Conservation (phyloP, 306 rosid species). For the Pyrus pyrifolia region DNA sequence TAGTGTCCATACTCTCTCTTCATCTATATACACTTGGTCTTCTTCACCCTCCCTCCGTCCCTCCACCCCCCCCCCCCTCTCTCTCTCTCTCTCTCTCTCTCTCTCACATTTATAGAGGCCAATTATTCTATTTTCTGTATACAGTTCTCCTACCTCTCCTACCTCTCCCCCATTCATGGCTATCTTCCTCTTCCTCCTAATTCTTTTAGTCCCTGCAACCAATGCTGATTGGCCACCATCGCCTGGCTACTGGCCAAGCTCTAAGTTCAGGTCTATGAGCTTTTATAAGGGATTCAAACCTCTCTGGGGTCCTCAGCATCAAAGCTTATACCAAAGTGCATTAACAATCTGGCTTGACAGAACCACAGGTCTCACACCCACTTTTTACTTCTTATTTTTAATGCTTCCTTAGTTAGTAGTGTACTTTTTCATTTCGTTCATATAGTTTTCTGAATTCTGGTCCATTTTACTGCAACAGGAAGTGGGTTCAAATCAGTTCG, state of each 20-base stretch:
- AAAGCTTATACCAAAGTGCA: conserved; percentile 47
- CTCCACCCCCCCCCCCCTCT: neutral
- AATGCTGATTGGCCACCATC: conserved; percentile 78
- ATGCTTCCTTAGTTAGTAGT: neutral
- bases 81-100: conserved; percentile 23
- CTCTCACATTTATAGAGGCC: conserved; percentile 33
- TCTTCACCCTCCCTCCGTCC: conserved; percentile 7
- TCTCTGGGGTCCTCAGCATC: conserved; percentile 94
- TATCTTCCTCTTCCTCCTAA: conserved; percentile 28
- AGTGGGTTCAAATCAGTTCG: conserved; percentile 87
- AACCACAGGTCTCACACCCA: conserved; percentile 43
- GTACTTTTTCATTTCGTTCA: neutral
- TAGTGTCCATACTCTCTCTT: conserved; percentile 25
- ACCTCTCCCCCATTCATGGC: conserved; percentile 31
- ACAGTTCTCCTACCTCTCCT: neutral
- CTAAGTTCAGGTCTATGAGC: conserved; percentile 51
- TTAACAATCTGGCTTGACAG: conserved; percentile 88
- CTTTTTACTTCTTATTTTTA: neutral
- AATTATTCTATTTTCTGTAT: conserved; percentile 27
- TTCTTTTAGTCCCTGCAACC: conserved; percentile 38
- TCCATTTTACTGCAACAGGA: conserved; percentile 33
- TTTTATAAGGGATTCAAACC: conserved; percentile 61
- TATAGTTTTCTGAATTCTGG: neutral
- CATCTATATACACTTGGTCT: conserved; percentile 17
- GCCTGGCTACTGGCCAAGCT: conserved; percentile 92